Evolutionary conservation across 176 grass and related monocot species (phyloP), one percentile per base, ranked within the genome.

Genomic region (Oryza glumipatula): DNA sequence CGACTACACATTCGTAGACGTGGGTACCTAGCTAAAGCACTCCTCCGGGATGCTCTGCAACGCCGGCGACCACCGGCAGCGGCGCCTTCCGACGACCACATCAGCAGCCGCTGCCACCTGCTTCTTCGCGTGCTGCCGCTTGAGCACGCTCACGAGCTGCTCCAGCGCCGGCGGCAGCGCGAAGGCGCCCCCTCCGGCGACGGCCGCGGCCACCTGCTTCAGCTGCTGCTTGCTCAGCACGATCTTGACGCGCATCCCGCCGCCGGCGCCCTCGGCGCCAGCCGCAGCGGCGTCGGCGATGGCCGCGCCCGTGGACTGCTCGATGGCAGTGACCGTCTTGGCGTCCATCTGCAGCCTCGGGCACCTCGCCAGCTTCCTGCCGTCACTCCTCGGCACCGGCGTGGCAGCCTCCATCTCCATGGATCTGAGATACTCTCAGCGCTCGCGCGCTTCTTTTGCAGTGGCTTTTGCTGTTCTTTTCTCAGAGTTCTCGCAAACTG

Each of bases 11-110:
- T n/a, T 45, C 11, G 30, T 17, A 76, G 11, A 17, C 8, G 70
- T 12, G 43, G 23, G 71, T 73, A 77, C 64, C 60, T 73, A 81
- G 76, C 85, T 87, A 41, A 80, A 87, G 85, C 85, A 78, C 16
- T 94, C 92, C 83, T 94, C 92, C 38, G 92, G 92, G 68, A 94
- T 94, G 82, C 89, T 94, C 72, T 92, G 79, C 87, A 94, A 73
- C 78, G 84, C 77, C 80, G 92, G 92, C 79, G 89, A 86, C 92
- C 92, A 94, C 33, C 84, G 76, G 2, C 78, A 81, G 11, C 58
- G 80, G 16, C 84, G 83, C 11, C 76, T 38, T 11, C 61, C 76
- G 72, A 46, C 56, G 0, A 73, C 72, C 11, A 12, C 76, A 3
- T 44, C 58, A 3, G 17, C 12, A 9, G 35, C 51, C 1, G 72